These are phyloP conservation scores for Aspergillus kassunensis DNA, from an alignment of 495 filamentous ascomycete species.

Conservation along the genomic window DNA sequence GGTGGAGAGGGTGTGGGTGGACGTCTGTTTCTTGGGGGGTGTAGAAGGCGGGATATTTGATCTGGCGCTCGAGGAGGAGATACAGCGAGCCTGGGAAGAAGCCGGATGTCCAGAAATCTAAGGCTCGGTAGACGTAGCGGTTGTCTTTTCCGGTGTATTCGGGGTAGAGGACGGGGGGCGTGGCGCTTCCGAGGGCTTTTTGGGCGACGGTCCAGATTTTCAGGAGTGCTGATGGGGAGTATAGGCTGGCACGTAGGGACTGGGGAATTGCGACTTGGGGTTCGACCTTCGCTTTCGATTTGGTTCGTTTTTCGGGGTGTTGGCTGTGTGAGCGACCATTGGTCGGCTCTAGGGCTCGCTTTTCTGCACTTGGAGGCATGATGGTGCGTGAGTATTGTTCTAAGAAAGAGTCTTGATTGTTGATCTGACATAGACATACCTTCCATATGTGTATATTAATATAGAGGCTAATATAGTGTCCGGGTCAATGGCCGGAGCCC, in stretches of 20 bases:
- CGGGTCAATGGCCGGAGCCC: not conserved
- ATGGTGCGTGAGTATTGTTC: too few species aligned
- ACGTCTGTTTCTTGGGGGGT: not conserved
- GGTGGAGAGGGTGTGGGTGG: constrained; percentile 17
- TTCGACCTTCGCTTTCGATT: too few species aligned
- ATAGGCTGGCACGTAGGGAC: constrained; percentile 15
- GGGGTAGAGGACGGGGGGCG: constrained; percentile 22
- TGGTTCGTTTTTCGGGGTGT: too few species aligned
- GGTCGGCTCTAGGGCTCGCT: too few species aligned
- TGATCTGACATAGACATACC: too few species aligned
- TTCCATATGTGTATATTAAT: too few species aligned
- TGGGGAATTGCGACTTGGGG: not conserved
- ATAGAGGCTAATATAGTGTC: not conserved
- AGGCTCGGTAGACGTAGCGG: constrained; percentile 25
- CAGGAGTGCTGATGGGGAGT: constrained; percentile 23
- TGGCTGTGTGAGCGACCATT: too few species aligned
- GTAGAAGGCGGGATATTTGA: constrained; percentile 5
- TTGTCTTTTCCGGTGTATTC: constrained; percentile 28
- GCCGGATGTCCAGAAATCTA: constrained; percentile 36
- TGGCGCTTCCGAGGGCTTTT: constrained; percentile 14
- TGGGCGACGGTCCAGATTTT: constrained; percentile 33
- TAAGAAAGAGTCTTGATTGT: too few species aligned
- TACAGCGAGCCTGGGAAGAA: constrained; percentile 40
- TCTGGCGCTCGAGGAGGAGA: constrained; percentile 26
- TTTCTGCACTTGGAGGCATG: too few species aligned